Conservation (phyloP, 352 stramenopile genomes). For the Peronospora destructor region DNA sequence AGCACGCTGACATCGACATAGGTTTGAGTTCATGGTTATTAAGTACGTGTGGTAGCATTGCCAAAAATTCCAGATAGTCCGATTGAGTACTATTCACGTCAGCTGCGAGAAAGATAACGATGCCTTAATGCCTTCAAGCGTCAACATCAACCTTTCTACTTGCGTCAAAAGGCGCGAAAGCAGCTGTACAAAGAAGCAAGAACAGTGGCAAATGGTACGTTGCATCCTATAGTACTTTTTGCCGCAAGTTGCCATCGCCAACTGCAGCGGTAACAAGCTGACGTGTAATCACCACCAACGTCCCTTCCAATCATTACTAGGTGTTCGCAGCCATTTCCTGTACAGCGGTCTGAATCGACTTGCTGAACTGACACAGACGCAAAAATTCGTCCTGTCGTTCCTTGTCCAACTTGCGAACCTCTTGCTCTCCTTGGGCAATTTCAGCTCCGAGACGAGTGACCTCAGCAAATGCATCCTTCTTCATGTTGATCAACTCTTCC, state of each 20-base stretch:
- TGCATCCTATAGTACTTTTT: constrained; percentile 8
- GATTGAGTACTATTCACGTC: no score
- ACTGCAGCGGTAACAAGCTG: constrained; percentile 6
- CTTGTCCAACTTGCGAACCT: constrained; percentile 39
- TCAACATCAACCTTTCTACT: no score
- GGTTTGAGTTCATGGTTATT: no score
- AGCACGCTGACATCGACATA: no score
- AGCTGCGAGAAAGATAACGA: no score
- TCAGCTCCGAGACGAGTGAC: constrained; percentile 43
- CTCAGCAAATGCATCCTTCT: constrained; percentile 41
- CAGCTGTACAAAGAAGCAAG: no score
- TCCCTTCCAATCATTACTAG: neutral
- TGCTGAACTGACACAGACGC: constrained; percentile 45
- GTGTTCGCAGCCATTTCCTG: constrained; percentile 23
- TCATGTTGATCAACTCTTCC: constrained; percentile 53
- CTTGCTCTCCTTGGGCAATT: constrained; percentile 35
- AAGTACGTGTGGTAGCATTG: neutral
- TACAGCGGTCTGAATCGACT: constrained; percentile 37
- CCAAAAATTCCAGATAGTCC: no score
- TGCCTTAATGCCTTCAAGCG: no score
- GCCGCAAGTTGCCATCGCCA: constrained; percentile 8
- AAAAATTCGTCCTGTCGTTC: constrained; percentile 42
- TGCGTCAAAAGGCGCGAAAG: no score
- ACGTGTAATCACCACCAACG: neutral
- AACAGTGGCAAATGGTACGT: no score